phyloP scores from a whole-genome alignment of 352 stramenopile genomes.

The Blastocystis sp. region DNA sequence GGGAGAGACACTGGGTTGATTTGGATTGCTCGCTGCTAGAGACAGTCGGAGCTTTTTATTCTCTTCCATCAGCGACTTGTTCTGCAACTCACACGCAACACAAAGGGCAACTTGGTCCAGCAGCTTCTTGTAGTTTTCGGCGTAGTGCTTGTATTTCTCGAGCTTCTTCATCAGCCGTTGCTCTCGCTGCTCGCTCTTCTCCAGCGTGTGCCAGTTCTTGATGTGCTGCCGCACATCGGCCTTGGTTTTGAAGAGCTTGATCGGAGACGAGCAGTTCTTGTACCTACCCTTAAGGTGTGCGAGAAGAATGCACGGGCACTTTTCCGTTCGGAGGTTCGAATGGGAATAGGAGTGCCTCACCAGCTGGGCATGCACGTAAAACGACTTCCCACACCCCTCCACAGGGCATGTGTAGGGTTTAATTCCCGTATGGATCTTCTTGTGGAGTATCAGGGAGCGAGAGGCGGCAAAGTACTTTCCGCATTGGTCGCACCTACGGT shows the following conservation, averaged over 20 bases:
- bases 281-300: neutral
- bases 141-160: conserved; percentile 59
- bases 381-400: conserved; percentile 66
- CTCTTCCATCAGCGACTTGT: conserved; percentile 54
- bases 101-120: conserved; percentile 10
- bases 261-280: conserved; percentile 58
- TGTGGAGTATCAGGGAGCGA: conserved; percentile 55
- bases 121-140: conserved; percentile 60
- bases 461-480: conserved; percentile 69
- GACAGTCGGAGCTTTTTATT: conserved; percentile 4
- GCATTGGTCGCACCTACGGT: conserved; percentile 64
- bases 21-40: neutral
- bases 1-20: neutral
- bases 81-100: neutral
- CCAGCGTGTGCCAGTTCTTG: conserved; percentile 68
- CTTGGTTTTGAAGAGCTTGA: conserved; percentile 69
- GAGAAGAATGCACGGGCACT: conserved; percentile 24
- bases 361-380: conserved; percentile 58
- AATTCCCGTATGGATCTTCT: conserved; percentile 60
- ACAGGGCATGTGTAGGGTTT: conserved; percentile 53
- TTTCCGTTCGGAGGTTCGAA: conserved; percentile 61
- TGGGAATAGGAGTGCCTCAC: conserved; percentile 64
- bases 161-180: conserved; percentile 32
- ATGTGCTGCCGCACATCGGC: conserved; percentile 67
- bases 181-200: conserved; percentile 65